These are phyloP conservation scores for Pyrenophora seminiperda DNA, from an alignment of 2,329 filamentous ascomycete genomes.

Conservation along the genomic window DNA sequence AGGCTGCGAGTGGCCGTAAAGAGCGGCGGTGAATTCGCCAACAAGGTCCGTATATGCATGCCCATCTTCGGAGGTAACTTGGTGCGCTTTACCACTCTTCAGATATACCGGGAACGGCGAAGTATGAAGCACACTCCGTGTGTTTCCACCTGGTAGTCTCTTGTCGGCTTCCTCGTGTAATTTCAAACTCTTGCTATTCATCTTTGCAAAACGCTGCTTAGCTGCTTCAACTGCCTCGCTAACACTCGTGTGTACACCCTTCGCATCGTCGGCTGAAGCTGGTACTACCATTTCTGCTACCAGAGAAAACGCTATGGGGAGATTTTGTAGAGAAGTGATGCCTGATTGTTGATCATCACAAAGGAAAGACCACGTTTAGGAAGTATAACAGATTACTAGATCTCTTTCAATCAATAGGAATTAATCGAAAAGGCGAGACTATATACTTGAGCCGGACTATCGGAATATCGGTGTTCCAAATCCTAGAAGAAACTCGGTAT, in stretches of 20 bases:
- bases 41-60: constrained; percentile 38
- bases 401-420: no score
- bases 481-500: no score
- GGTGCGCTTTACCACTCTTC: constrained; percentile 31
- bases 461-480: no score
- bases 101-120: constrained; percentile 47
- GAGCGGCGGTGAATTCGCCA: constrained; percentile 35
- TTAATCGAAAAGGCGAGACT: no score
- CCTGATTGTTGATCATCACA: no score
- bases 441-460: no score
- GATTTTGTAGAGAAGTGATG: background rate
- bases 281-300: background rate
- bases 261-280: background rate
- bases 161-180: constrained; percentile 38
- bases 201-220: constrained; percentile 19
- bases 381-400: no score
- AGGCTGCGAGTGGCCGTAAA: constrained; percentile 41
- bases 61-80: constrained; percentile 40
- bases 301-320: background rate
- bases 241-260: constrained; percentile 11
- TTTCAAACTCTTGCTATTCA: constrained; percentile 29
- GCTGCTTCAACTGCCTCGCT: constrained; percentile 28
- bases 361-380: no score
- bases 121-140: constrained; percentile 44
- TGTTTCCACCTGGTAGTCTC: constrained; percentile 49